phyloP scores from a whole-genome alignment of 2,329 filamentous ascomycete species.

The Xylariaceae sp. region DNA sequence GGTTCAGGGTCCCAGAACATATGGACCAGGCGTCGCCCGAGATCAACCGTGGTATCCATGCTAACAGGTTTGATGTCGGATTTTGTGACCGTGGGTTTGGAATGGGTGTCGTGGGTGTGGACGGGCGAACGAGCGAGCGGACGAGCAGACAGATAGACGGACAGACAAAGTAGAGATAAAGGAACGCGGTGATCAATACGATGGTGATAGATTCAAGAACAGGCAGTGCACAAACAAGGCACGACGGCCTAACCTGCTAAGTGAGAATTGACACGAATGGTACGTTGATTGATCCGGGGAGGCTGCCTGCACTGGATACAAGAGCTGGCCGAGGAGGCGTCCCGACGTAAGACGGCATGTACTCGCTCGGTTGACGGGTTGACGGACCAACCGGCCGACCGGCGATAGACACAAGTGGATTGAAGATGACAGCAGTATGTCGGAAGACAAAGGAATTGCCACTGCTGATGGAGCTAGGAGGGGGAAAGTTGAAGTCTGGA shows the following conservation, averaged over 20 bases:
- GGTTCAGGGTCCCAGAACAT: slow-evolving; percentile 91
- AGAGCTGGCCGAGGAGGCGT: not conserved
- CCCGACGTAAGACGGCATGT: slow-evolving; percentile 3
- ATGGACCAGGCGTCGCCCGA: slow-evolving; percentile 77
- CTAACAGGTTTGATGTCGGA: not conserved
- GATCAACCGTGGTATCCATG: slow-evolving; percentile 54
- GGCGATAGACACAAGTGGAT: not conserved
- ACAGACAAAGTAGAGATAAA: not conserved
- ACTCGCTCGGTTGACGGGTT: not conserved
- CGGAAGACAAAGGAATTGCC: not conserved
- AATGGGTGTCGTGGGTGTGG: not conserved
- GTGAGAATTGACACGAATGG: not conserved
- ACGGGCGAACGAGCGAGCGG: not conserved
- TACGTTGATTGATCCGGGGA: slow-evolving; percentile 1
- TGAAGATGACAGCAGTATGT: not conserved
- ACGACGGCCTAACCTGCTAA: not conserved
- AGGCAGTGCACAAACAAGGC: not conserved
- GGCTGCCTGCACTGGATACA: not conserved
- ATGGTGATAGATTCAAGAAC: not conserved
- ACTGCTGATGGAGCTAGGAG: not conserved
- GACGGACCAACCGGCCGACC: slow-evolving; percentile 3
- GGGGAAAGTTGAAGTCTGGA: not conserved
- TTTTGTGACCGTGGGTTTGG: not conserved
- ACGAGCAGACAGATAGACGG: not conserved
- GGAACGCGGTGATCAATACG: not conserved